Evolutionary conservation across 768 basidiomycete species (phyloP).

Genomic region (Tulasnella sp.): DNA sequence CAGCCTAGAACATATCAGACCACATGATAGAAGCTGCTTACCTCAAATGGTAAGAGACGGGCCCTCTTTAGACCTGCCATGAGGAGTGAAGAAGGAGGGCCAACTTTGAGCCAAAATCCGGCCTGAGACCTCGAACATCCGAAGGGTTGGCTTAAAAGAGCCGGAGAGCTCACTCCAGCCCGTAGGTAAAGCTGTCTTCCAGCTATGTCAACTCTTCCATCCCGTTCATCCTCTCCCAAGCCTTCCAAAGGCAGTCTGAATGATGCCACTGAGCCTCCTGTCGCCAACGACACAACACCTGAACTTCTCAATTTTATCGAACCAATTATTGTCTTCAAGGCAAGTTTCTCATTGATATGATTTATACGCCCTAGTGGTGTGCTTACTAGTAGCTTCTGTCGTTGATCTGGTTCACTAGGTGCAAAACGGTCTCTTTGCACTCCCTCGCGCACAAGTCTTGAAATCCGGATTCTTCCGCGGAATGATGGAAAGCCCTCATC

Average conservation of each 20-base stretch:
- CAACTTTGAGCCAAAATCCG: no score
- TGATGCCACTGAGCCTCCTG: neutral
- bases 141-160: no score
- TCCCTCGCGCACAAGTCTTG: neutral
- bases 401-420: neutral
- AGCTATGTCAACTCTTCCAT: neutral
- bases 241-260: neutral
- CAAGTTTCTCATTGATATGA: neutral
- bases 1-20: no score
- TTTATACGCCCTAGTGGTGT: neutral
- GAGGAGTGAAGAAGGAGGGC: no score
- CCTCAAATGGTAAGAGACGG: no score
- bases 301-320: neutral
- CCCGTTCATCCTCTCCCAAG: neutral
- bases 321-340: neutral
- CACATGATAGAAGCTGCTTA: no score
- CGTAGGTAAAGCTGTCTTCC: no score
- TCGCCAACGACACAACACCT: neutral
- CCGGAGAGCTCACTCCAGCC: no score
- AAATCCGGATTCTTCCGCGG: neutral
- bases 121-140: no score
- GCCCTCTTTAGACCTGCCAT: no score
- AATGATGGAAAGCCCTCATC: neutral
- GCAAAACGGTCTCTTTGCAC: neutral
- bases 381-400: neutral